Conservation (phyloP, 2,329 filamentous ascomycete genomes). For the Remersonia thermophila region DNA sequence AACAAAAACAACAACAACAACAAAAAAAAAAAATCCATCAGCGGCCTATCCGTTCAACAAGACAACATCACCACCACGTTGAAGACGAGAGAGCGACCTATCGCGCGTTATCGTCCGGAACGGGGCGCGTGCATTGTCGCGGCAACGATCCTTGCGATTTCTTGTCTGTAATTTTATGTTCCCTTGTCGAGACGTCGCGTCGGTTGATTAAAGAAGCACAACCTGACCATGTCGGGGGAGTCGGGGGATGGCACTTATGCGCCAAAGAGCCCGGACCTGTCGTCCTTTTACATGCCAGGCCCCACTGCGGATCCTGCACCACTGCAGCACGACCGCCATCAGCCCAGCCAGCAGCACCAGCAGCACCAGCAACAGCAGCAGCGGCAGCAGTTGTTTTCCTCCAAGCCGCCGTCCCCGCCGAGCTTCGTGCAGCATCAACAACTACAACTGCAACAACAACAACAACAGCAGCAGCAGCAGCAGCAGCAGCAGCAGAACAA, state of each 20-base stretch:
- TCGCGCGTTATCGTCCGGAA: too few relatives aligned
- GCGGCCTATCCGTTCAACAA: background rate
- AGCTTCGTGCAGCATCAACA: slow-evolving; percentile 11
- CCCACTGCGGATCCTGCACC: slow-evolving; percentile 17
- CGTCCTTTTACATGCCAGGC: slow-evolving; percentile 37
- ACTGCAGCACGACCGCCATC: slow-evolving; percentile 16
- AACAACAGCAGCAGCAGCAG: too few relatives aligned
- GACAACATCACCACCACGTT: too few relatives aligned
- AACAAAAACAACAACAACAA: slow-evolving; percentile 5
- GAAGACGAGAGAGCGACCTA: slow-evolving; percentile 5
- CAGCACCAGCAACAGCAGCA: slow-evolving; percentile 12
- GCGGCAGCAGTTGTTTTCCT: background rate
- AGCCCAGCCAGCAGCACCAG: slow-evolving; percentile 12
- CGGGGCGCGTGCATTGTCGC: too few relatives aligned
- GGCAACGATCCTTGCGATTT: too few relatives aligned
- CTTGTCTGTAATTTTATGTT: too few relatives aligned
- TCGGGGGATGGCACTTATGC: slow-evolving; percentile 40
- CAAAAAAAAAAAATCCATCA: slow-evolving; percentile 1
- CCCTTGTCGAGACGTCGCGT: too few relatives aligned
- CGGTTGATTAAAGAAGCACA: slow-evolving; percentile 7
- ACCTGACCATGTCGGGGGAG: slow-evolving; percentile 23
- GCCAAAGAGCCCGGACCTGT: slow-evolving; percentile 48
- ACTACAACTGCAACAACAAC: too few relatives aligned
- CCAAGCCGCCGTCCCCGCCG: background rate
- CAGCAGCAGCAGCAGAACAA: too few relatives aligned